Conservation (phyloP, 305 asterid species). For the Solanum hybrid region DNA sequence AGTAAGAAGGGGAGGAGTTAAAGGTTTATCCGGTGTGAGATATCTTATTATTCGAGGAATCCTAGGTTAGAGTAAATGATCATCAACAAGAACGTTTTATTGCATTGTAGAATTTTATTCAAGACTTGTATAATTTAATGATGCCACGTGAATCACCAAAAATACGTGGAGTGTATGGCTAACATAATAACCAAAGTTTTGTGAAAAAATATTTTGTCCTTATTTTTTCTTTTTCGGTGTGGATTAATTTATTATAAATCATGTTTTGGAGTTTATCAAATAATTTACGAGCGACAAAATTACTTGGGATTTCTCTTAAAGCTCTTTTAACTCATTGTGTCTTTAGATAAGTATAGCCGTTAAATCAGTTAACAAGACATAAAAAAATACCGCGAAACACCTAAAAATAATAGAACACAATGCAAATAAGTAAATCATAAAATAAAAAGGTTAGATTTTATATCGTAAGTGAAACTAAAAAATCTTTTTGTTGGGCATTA, state of each 20-base stretch:
- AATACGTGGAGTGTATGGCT: background rate
- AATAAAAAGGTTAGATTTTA: background rate
- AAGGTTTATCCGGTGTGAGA: background rate
- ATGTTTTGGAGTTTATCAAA: background rate
- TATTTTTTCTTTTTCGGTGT: background rate
- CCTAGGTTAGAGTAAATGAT: background rate
- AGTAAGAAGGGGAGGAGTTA: background rate
- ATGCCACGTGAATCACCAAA: background rate
- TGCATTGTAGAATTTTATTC: background rate
- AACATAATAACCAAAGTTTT: background rate
- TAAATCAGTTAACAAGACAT: background rate
- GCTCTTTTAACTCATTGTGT: background rate
- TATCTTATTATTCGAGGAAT: background rate
- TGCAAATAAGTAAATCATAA: background rate
- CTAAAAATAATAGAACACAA: too few species aligned
- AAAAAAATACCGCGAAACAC: background rate
- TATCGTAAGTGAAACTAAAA: background rate
- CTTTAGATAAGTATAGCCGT: background rate
- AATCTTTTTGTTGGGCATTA: background rate
- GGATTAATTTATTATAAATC: background rate
- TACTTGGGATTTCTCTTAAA: background rate
- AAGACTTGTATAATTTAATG: background rate
- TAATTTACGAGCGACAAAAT: background rate
- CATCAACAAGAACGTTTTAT: background rate
- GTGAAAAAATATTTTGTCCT: background rate